Conservation (phyloP, 306 rosid genomes). For the Luffa acutangula region DNA sequence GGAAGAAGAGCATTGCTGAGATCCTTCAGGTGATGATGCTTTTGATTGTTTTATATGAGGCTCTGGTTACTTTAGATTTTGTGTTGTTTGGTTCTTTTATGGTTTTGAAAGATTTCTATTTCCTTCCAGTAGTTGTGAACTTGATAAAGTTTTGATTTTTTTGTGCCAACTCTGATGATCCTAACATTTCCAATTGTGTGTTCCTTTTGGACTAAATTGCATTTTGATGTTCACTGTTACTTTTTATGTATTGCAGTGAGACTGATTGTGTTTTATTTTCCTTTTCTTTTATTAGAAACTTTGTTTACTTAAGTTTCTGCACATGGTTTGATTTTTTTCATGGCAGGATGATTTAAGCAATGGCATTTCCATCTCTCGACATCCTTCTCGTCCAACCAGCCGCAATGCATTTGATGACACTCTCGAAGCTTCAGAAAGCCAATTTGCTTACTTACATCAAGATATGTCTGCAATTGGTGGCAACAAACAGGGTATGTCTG, state of each 20-base stretch:
- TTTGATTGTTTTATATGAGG: background rate
- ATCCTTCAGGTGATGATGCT: slow-evolving; percentile 30
- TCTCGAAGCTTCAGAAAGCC: slow-evolving; percentile 56
- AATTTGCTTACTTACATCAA: slow-evolving; percentile 39
- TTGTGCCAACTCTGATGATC: background rate
- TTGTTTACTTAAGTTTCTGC: background rate
- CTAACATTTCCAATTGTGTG: background rate
- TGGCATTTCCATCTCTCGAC: slow-evolving; percentile 28
- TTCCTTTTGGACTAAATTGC: background rate
- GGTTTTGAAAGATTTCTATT: background rate
- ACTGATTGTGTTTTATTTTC: background rate
- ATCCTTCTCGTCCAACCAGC: slow-evolving; percentile 82
- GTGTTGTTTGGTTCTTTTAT: slow-evolving; percentile 3
- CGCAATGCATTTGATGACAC: slow-evolving; percentile 76
- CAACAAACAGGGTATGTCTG: slow-evolving; percentile 48
- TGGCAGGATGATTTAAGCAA: slow-evolving; percentile 32
- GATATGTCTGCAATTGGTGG: slow-evolving; percentile 40
- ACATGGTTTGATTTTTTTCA: background rate
- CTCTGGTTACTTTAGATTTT: background rate
- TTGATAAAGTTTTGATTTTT: background rate
- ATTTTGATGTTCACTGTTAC: background rate
- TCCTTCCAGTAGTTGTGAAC: background rate
- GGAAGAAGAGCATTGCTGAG: slow-evolving; percentile 40
- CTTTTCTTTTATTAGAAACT: background rate
- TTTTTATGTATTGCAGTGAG: background rate